Conservation (phyloP, 2,329 filamentous ascomycete species). For the Trichoderma aggressivum region DNA sequence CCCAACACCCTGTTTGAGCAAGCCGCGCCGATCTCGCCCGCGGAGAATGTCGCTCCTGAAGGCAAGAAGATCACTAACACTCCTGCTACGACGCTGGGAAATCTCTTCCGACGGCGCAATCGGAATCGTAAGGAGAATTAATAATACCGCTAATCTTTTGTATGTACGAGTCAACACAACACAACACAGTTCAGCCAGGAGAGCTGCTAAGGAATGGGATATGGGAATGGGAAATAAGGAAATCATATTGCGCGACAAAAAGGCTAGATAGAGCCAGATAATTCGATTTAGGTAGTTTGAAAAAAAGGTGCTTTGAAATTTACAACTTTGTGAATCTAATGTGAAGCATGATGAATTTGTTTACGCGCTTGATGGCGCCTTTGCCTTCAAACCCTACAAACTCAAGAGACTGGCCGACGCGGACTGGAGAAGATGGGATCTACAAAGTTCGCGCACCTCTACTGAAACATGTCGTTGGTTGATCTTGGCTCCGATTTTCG, state of each 20-base stretch:
- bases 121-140: constrained; percentile 12
- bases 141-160: neutral
- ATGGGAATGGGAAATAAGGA: neutral
- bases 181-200: neutral
- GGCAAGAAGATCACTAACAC: constrained; percentile 16
- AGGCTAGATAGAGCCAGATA: constrained; percentile 7
- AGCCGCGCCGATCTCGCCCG: neutral
- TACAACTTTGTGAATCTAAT: neutral
- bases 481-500: neutral
- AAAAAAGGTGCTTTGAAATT: neutral
- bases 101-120: constrained; percentile 28
- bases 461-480: neutral
- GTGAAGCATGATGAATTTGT: neutral
- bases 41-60: neutral
- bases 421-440: neutral
- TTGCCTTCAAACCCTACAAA: neutral
- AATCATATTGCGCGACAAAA: neutral
- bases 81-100: constrained; percentile 26
- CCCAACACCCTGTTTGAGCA: neutral
- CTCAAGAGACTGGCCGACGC: neutral
- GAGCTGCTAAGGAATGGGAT: neutral
- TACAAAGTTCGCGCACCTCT: neutral
- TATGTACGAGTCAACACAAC: neutral
- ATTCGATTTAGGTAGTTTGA: neutral
- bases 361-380: neutral